Base-by-base conservation (phyloP, 768 basidiomycete genomes). In the Tulasnella sp. region DNA sequence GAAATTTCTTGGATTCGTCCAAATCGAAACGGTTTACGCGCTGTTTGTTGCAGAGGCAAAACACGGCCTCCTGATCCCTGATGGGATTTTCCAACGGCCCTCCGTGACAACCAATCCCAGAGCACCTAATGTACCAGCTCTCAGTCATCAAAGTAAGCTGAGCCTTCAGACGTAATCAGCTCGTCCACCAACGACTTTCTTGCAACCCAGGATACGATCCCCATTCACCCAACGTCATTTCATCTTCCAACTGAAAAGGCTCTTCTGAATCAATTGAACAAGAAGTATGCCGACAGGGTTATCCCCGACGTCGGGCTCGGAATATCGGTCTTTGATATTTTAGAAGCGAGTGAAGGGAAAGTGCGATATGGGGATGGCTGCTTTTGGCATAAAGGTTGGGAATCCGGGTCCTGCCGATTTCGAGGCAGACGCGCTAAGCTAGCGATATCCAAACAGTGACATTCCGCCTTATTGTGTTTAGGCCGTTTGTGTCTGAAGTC, bases 351-450 rank as follows among this genome's bases (percentile, higher is more conserved):
- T 1, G 96, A 98, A 81, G 97, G 97, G 1, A 96, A 92, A 78
- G 91, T 99, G 5, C 87, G 95, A 42, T 97, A 96, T 80, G 96
- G 97, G 0, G 97, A 99, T 82, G 97, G 97, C 0, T 91, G 90
- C 81, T 85, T 97, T 80, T 99, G 96, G 91, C 96, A 99, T 82
- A 94, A 93, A 87, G 89, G 96, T 96, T 72, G 78, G 79, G 8
- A 14, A n/a, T 11, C 9, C 31, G 7, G 37, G 9, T 72, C 34
- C 42, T 34, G 38, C 29, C 42, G 19, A 54, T 38, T 19, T 34
- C 45, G 36, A n/a, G 54, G 31, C 22, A 22, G 22, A 0, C 3
- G 49, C 5, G n/a, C n/a, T 14, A 31, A 45, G 42, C 58, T 72
- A 11, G 15, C 9, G 7, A 22, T 29, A 15, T 1, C n/a, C 29